Conservation (phyloP, 768 basidiomycete species). For the Thelephora aurantiotincta region DNA sequence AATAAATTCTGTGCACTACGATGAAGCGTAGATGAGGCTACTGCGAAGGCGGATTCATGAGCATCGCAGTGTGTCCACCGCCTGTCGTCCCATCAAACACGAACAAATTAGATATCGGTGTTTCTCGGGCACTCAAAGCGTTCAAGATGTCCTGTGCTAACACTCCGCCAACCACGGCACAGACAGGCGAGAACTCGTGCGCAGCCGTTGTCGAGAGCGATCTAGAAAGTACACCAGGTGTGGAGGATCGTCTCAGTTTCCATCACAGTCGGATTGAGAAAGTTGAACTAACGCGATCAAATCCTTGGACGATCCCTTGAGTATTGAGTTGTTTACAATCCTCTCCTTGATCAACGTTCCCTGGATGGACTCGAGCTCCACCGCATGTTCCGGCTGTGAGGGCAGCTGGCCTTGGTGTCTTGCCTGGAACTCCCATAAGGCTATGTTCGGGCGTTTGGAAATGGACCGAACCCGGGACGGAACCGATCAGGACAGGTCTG, state of each 20-base stretch:
- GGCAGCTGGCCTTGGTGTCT: constrained; percentile 45
- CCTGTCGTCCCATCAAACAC: constrained; percentile 78
- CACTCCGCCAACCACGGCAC: constrained; percentile 91
- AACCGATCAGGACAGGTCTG: background rate
- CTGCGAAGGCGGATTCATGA: background rate
- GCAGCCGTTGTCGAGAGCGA: constrained; percentile 52
- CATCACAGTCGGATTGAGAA: background rate
- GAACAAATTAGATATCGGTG: constrained; percentile 88
- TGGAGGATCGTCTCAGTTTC: background rate
- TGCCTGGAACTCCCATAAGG: constrained; percentile 73
- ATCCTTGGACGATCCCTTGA: constrained; percentile 39
- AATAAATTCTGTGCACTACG: too few species aligned
- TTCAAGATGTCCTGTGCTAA: constrained; percentile 92
- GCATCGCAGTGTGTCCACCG: constrained; percentile 22
- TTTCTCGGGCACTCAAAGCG: constrained; percentile 77
- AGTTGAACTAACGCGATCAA: constrained; percentile 44
- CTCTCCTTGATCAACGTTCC: constrained; percentile 45
- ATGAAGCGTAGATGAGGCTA: too few species aligned
- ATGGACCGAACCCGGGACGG: background rate
- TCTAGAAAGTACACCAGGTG: constrained; percentile 23
- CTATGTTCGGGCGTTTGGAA: constrained; percentile 23
- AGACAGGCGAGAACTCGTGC: constrained; percentile 85
- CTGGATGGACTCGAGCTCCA: constrained; percentile 50
- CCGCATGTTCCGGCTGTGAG: constrained; percentile 25
- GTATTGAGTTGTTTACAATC: constrained; percentile 56